Evolutionary conservation across 163 green algal species (phyloP).

Genomic region (Coccomyxa subellipsoidea): DNA sequence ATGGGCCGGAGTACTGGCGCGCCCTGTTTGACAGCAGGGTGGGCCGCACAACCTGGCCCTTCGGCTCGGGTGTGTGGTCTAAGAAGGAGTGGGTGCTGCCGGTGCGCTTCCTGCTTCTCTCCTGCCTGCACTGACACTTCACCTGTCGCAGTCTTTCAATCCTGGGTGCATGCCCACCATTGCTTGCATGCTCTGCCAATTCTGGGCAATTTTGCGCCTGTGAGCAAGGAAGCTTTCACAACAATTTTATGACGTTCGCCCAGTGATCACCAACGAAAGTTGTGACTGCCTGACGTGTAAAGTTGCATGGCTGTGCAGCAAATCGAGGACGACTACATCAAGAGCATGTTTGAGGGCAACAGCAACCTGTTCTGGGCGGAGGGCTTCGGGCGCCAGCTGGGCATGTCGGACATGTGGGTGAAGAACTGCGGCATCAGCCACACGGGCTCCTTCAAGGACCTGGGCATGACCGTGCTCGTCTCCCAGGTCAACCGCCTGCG

Average conservation of each 20-base stretch:
- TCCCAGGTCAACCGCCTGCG: constrained; percentile 93
- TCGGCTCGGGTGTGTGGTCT: constrained; percentile 96
- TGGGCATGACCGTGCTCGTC: constrained; percentile 99
- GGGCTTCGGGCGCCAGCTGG: constrained; percentile 91
- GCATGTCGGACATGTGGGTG: constrained; percentile 97
- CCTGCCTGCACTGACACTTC: too few relatives aligned
- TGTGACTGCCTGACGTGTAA: background rate
- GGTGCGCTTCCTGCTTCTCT: constrained; percentile 18
- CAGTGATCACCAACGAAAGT: too few relatives aligned
- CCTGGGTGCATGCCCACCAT: too few relatives aligned
- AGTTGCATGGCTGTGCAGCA: constrained; percentile 36
- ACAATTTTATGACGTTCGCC: too few relatives aligned
- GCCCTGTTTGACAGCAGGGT: constrained; percentile 88
- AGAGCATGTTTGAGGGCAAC: constrained; percentile 99
- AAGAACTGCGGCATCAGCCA: constrained; percentile 99
- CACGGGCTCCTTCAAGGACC: constrained; percentile 98
- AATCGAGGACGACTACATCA: constrained; percentile 91
- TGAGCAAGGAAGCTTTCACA: too few relatives aligned
- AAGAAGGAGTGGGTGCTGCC: constrained; percentile 99
- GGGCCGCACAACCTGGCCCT: constrained; percentile 92
- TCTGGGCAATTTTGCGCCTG: too few relatives aligned
- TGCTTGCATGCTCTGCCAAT: too few relatives aligned
- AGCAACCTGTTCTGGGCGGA: constrained; percentile 99
- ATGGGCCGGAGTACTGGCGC: constrained; percentile 91
- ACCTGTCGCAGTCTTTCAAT: too few relatives aligned